Evolutionary conservation across 768 basidiomycete genomes (phyloP).

Genomic region (Kwoniella mangroviensis): DNA sequence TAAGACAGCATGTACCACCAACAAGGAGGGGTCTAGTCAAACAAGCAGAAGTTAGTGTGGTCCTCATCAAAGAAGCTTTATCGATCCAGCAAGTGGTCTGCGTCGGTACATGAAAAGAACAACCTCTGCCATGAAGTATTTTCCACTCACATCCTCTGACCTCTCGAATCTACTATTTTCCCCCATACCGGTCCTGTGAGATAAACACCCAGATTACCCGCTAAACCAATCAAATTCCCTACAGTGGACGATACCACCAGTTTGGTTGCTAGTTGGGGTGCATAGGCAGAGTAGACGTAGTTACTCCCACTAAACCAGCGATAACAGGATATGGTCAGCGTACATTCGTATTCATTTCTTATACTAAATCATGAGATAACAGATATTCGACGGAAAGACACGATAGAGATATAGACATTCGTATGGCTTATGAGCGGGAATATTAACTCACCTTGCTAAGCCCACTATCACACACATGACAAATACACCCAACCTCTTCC

Average conservation of each 20-base stretch:
- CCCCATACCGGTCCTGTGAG: slow-evolving; percentile 78
- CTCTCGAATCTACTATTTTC: slow-evolving; percentile 72
- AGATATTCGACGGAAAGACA: too few species aligned
- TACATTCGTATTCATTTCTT: too few species aligned
- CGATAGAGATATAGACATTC: too few species aligned
- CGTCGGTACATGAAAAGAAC: background rate
- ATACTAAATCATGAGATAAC: too few species aligned
- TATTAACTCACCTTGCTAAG: slow-evolving; percentile 30
- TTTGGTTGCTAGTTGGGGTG: slow-evolving; percentile 80
- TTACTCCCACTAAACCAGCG: slow-evolving; percentile 20
- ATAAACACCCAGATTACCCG: slow-evolving; percentile 72
- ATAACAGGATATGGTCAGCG: too few species aligned
- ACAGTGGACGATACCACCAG: slow-evolving; percentile 78
- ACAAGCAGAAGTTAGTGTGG: background rate
- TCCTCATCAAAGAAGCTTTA: background rate
- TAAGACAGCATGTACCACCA: slow-evolving; percentile 67
- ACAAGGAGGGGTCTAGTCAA: slow-evolving; percentile 63
- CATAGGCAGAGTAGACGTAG: slow-evolving; percentile 67
- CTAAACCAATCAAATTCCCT: slow-evolving; percentile 72
- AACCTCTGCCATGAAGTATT: background rate
- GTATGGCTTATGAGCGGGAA: too few species aligned
- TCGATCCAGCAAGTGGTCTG: too few species aligned
- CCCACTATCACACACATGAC: slow-evolving; percentile 24
- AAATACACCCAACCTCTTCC: slow-evolving; percentile 15
- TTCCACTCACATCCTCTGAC: slow-evolving; percentile 64